Conservation (phyloP, 1,284 basidiomycete species). For the Ceratobasidium sp. region DNA sequence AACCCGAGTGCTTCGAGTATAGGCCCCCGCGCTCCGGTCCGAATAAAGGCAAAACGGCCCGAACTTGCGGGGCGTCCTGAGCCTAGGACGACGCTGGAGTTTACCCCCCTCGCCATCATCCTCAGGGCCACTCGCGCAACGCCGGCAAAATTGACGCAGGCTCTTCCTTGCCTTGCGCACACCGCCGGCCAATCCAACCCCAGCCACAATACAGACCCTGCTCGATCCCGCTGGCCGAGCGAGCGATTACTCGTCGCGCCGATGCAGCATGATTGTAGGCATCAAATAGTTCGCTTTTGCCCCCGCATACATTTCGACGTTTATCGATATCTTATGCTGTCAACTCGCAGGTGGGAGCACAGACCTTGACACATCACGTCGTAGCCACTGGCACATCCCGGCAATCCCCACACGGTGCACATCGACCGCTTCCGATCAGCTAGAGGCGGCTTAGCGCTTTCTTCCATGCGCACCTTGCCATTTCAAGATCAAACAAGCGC, state of each 20-base stretch:
- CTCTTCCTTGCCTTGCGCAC: not conserved
- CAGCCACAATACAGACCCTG: conserved; percentile 7
- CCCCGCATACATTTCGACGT: too few relatives aligned
- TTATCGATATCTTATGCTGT: too few relatives aligned
- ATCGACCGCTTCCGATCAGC: conserved; percentile 6
- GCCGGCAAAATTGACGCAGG: conserved; percentile 13
- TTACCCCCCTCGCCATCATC: not conserved
- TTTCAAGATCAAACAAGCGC: conserved; percentile 23
- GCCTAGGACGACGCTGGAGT: not conserved
- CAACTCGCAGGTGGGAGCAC: not conserved
- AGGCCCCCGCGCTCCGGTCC: conserved; percentile 2
- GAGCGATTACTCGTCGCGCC: not conserved
- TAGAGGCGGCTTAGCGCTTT: conserved; percentile 14
- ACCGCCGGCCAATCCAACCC: not conserved
- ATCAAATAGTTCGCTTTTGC: too few relatives aligned
- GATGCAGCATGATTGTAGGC: not conserved
- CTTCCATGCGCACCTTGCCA: not conserved
- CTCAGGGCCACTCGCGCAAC: conserved; percentile 10
- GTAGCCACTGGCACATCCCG: conserved; percentile 7
- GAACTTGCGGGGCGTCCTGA: not conserved
- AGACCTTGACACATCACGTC: not conserved
- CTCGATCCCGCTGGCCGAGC: not conserved
- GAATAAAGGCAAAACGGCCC: conserved; percentile 17
- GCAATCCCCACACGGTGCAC: conserved; percentile 16
- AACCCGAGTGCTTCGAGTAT: not conserved